Base-by-base conservation (phyloP, 306 rosid species). In the Quercus mongolica region DNA sequence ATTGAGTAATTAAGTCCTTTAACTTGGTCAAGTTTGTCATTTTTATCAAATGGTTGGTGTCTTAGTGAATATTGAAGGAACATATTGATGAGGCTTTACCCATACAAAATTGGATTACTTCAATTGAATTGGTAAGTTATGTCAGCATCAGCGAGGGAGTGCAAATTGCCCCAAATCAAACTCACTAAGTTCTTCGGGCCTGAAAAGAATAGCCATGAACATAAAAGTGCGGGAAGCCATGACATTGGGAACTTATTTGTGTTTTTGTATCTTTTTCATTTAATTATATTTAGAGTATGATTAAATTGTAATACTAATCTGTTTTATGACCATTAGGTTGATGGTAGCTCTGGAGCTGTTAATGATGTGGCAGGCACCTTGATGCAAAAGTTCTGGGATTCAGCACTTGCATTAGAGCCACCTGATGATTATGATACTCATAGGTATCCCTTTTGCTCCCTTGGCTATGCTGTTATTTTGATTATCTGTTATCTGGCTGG, bases 361-460 rank as follows among this genome's bases (percentile, higher is more conserved):
- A 91, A 84, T 79, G 98, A 91, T 83, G 65, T 91, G 85, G 92
- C 96, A 84, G 90, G 83, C 89, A 89, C 96, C 84, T 85, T 93
- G 83, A 92, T 95, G 98, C 98, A 95, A 83, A 93, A 88, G 74
- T 95, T 95, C 83, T 95, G 99, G 99, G 99, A 95, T 79, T 93
- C 98, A 2, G 96, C 98, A 59, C 83, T 93, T 81, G 79, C 90
- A 71, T 75, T 89, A 82, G 99, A 93, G 79, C 91, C 97, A 18
- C 90, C 95, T 63, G 99, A 95, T 83, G 99, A 92, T 83, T 84
- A 70, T 78, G 99, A 95, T 75, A 85, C 92, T 72, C 94, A 90
- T 26, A 95, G 98, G 98, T 90, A 85, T 59, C 51, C 15, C 49
- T 64, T 26, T 18, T 4, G 12, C n/a, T 64, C 49, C 33, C 64